Evolutionary conservation across 1,139 yeast genomes (phyloP).

Genomic region (Yamadazyma taylorii): DNA sequence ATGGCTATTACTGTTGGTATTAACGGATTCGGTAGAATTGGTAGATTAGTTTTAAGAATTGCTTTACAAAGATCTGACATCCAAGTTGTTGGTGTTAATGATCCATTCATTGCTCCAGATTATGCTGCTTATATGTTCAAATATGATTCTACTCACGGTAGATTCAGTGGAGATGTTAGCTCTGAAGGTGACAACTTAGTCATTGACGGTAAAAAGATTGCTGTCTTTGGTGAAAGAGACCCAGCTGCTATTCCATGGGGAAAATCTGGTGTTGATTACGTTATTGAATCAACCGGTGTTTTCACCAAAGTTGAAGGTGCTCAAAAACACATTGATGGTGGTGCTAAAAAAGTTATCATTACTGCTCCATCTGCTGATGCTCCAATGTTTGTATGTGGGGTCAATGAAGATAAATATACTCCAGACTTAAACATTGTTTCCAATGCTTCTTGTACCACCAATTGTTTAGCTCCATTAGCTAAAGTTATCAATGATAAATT

Average conservation of each 20-base stretch:
- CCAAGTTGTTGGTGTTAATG: slow-evolving; percentile 77
- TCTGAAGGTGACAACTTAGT: slow-evolving; percentile 55
- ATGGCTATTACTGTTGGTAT: slow-evolving; percentile 64
- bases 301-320: slow-evolving; percentile 81
- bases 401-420: slow-evolving; percentile 72
- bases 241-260: slow-evolving; percentile 86
- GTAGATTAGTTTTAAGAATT: slow-evolving; percentile 81
- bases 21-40: slow-evolving; percentile 90
- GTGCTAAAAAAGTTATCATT: slow-evolving; percentile 87
- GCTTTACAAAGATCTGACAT: slow-evolving; percentile 71
- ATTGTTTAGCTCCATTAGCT: slow-evolving; percentile 88
- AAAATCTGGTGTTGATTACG: slow-evolving; percentile 70
- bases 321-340: slow-evolving; percentile 76
- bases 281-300: slow-evolving; percentile 88
- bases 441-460: slow-evolving; percentile 89
- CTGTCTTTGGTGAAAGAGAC: slow-evolving; percentile 74
- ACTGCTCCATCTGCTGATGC: slow-evolving; percentile 89
- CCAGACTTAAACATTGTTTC: slow-evolving; percentile 71
- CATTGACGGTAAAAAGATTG: slow-evolving; percentile 69
- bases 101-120: slow-evolving; percentile 80
- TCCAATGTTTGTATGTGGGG: slow-evolving; percentile 88
- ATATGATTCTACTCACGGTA: slow-evolving; percentile 86
- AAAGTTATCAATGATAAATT: slow-evolving; percentile 77
- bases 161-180: slow-evolving; percentile 66
- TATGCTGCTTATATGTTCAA: slow-evolving; percentile 88